Evolutionary conservation across 2,329 filamentous ascomycete genomes (phyloP), one percentile per base, ranked within the genome.

Genomic region (Alternaria incomplexa): DNA sequence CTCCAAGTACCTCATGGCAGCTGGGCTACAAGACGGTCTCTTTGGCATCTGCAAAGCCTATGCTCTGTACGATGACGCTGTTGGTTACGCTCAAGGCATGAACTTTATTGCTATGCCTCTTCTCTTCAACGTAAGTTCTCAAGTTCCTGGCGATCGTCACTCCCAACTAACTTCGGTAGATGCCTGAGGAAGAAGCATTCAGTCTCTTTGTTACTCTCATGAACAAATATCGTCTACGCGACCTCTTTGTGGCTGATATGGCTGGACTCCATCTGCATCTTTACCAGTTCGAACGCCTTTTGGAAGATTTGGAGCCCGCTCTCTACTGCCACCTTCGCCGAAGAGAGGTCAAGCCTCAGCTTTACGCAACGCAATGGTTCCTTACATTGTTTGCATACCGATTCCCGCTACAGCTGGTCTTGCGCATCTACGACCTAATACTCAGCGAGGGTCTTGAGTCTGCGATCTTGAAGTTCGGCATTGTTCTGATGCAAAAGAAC

Each of bases 281-380:
- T 8, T 97, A 97, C 80, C 93, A 97, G 71, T 99, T 99, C 73
- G 96, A 98, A 81, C 89, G 96, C 25, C 84, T 99, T 20, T 84
- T 99, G 26, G 96, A 99, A 81, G 96, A 99, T 72, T 85, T 95
- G 46, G 95, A 99, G 77, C 96, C 96, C 3, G 94, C 94, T 3
- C 84, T 99, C 7, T 97, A 97, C 81, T 97, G 95, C 77, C 96
- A 99, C 80, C 88, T 99, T 59, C 92, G 92, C 74, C 90, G 96
- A 62, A 89, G 92, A 59, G 90, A 93, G 68, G 96, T 99, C 58
- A 91, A 91, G 9, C 91, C 96, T 1, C 93, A 97, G 76, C 86
- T 99, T 9, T 99, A 99, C 77, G 96, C 96, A 47, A 99, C 96
- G 0, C 96, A 99, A 80, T 99, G 96, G 96, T 99, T 99, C 81